Conservation (phyloP, 2,329 filamentous ascomycete species). For the Diaporthe capsici region DNA sequence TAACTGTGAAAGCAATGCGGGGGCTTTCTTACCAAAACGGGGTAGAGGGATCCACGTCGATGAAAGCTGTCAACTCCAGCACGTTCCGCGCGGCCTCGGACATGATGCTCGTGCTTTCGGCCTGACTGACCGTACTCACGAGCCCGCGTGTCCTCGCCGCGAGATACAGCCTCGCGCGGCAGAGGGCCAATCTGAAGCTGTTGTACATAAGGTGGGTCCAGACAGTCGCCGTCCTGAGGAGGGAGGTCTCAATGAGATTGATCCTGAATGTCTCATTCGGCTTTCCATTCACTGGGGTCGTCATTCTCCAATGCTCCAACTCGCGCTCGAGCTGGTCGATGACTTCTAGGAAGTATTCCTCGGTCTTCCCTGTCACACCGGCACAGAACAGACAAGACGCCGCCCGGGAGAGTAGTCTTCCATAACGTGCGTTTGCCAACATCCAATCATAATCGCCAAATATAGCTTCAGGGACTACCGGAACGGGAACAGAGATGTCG, state of each 20-base stretch:
- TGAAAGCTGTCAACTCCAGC: constrained; percentile 48
- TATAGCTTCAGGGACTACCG: constrained; percentile 44
- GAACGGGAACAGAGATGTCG: constrained; percentile 51
- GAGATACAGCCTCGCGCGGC: constrained; percentile 47
- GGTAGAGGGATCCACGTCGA: constrained; percentile 50
- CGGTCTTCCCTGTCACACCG: constrained; percentile 46
- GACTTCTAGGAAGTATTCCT: constrained; percentile 46
- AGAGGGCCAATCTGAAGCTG: constrained; percentile 47
- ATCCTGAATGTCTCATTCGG: constrained; percentile 41
- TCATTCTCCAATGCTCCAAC: constrained; percentile 49
- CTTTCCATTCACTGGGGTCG: constrained; percentile 45
- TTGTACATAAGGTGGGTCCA: constrained; percentile 49
- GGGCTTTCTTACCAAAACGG: constrained; percentile 46
- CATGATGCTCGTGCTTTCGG: constrained; percentile 44
- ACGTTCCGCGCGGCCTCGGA: constrained; percentile 46
- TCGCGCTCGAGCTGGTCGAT: constrained; percentile 49
- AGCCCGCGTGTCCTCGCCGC: constrained; percentile 36
- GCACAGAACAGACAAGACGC: constrained; percentile 50
- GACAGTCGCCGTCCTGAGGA: constrained; percentile 37
- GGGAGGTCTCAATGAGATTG: constrained; percentile 32
- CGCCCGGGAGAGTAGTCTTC: constrained; percentile 48
- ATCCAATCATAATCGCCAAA: constrained; percentile 48
- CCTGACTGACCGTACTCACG: constrained; percentile 37
- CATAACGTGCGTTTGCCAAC: constrained; percentile 46
- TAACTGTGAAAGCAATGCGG: neutral